These are phyloP conservation scores for Infundibulicybe gibba DNA, from an alignment of 768 basidiomycete genomes.

Conservation along the genomic window DNA sequence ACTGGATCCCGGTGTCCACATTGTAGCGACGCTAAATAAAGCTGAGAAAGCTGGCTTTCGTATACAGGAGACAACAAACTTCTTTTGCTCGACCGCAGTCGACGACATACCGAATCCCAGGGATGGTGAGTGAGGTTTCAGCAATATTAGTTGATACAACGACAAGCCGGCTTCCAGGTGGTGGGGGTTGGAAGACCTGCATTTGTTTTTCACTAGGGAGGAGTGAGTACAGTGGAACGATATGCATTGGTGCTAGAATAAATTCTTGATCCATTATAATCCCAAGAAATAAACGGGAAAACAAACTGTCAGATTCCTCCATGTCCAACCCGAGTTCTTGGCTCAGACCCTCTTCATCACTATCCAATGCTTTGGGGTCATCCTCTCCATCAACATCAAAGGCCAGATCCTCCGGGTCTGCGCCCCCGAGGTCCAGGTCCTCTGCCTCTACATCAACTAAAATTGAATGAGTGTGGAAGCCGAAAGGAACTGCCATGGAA, in stretches of 20 bases:
- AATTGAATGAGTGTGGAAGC: neutral
- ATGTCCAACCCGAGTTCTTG: conserved; percentile 55
- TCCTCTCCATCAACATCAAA: conserved; percentile 69
- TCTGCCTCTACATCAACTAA: conserved; percentile 77
- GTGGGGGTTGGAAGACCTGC: conserved; percentile 86
- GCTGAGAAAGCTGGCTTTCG: neutral
- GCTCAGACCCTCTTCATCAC: conserved; percentile 54
- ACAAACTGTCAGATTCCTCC: conserved; percentile 66
- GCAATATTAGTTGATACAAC: conserved; percentile 96
- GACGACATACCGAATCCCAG: conserved; percentile 96
- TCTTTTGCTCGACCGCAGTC: conserved; percentile 96
- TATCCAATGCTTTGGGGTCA: conserved; percentile 74
- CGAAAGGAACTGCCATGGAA: too few species aligned
- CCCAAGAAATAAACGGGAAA: conserved; percentile 2
- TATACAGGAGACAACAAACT: conserved; percentile 30
- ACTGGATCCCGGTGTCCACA: conserved; percentile 75
- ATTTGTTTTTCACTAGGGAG: conserved; percentile 93
- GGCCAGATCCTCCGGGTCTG: conserved; percentile 46
- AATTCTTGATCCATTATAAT: conserved; percentile 1
- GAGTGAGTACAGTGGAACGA: conserved; percentile 92
- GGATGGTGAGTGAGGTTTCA: conserved; percentile 96
- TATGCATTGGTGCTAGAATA: conserved; percentile 80
- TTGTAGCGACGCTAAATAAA: conserved; percentile 76
- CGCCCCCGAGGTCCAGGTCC: conserved; percentile 67
- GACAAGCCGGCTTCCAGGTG: conserved; percentile 77